phyloP scores from a whole-genome alignment of 495 filamentous ascomycete genomes.

The Neurospora sp. region DNA sequence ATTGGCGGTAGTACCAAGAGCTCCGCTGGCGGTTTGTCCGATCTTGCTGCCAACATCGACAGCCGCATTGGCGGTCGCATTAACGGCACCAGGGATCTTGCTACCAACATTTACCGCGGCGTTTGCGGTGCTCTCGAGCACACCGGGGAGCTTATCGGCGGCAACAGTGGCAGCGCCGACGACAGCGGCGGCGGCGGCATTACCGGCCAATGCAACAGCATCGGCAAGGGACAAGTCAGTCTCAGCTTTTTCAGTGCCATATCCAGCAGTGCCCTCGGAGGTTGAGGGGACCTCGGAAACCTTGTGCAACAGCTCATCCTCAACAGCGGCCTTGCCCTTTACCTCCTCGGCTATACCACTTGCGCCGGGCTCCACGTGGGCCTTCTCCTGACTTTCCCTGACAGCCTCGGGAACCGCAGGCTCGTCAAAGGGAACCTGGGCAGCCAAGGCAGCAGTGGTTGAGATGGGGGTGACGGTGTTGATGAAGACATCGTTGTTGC shows the following conservation, averaged over 20 bases:
- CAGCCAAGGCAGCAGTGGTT: conserved; percentile 57
- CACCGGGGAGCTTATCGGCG: conserved; percentile 9
- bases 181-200: conserved; percentile 31
- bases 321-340: conserved; percentile 49
- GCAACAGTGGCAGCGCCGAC: conserved; percentile 25
- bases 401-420: conserved; percentile 55
- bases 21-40: not conserved
- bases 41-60: conserved; percentile 1
- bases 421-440: conserved; percentile 61
- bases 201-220: conserved; percentile 28
- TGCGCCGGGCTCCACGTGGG: conserved; percentile 49
- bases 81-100: conserved; percentile 6
- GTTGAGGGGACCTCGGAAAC: conserved; percentile 47
- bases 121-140: conserved; percentile 15
- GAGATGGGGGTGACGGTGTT: conserved; percentile 58
- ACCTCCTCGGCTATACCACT: conserved; percentile 46
- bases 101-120: conserved; percentile 21
- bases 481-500: conserved; percentile 42
- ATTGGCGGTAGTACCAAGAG: not conserved
- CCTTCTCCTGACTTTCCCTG: conserved; percentile 55
- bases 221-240: conserved; percentile 29
- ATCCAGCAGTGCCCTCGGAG: conserved; percentile 42
- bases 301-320: conserved; percentile 50
- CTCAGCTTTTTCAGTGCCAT: conserved; percentile 39
- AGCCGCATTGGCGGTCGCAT: conserved; percentile 5